phyloP scores from a whole-genome alignment of 352 stramenopile genomes.

The Phytophthora agathidicida region DNA sequence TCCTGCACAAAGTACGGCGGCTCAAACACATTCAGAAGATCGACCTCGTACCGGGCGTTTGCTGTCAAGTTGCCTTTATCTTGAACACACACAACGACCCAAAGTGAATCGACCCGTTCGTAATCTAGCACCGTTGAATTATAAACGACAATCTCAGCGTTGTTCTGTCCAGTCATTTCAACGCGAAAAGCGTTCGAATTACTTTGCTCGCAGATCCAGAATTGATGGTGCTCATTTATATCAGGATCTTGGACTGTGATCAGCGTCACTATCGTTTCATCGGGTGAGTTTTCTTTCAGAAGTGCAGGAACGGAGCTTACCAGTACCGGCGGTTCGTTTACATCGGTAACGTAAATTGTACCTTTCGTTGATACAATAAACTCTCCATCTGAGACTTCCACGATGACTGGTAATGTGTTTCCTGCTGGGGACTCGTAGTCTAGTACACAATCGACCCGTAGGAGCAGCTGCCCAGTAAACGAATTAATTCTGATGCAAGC shows the following conservation, averaged over 20 bases:
- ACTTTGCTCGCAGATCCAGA: constrained; percentile 58
- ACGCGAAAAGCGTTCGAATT: constrained; percentile 39
- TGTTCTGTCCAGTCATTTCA: constrained; percentile 9
- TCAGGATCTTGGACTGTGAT: constrained; percentile 47
- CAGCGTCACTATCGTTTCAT: constrained; percentile 20
- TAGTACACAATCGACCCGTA: constrained; percentile 18
- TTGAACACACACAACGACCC: constrained; percentile 56
- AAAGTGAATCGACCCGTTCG: constrained; percentile 39
- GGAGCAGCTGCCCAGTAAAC: constrained; percentile 18
- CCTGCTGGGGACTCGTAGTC: constrained; percentile 30
- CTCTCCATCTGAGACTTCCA: constrained; percentile 47
- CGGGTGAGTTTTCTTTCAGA: constrained; percentile 22
- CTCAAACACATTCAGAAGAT: constrained; percentile 59
- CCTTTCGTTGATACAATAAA: constrained; percentile 17
- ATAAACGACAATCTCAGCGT: constrained; percentile 37
- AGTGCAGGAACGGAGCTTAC: not conserved
- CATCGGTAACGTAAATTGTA: constrained; percentile 37
- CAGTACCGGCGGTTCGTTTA: constrained; percentile 49
- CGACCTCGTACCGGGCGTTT: constrained; percentile 28
- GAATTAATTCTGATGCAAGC: constrained; percentile 20
- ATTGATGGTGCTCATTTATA: constrained; percentile 35
- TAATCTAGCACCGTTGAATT: constrained; percentile 47
- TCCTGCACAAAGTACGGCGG: constrained; percentile 42
- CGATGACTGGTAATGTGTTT: constrained; percentile 26
- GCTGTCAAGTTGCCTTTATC: constrained; percentile 37